Base-by-base conservation (phyloP, 441 rosid genomes). In the Iberis amara region DNA sequence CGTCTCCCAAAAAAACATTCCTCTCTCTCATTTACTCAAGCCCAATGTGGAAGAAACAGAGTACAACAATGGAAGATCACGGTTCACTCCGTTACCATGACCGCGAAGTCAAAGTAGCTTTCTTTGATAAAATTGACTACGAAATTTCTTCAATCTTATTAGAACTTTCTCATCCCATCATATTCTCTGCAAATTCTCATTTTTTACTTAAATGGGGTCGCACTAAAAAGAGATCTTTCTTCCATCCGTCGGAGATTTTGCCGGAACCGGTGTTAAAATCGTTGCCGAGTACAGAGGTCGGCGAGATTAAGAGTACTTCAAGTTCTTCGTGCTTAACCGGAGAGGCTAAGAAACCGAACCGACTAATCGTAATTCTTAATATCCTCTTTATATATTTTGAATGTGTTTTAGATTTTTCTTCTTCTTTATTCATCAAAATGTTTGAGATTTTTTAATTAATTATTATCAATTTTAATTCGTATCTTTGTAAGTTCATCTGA, bases 251-350 rank as follows among this genome's bases (percentile, higher is more conserved):
- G 30, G 10, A 21, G n/a, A 54, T 46, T 10, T 35, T 52, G 3
- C 27, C 47, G 39, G 48, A 30, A 3, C 67, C 67, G 48, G 49
- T 21, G 15, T 15, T 30, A 1, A 24, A 60, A 51, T 35, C 48
- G 0, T 30, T 18, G 39, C 38, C 55, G 38, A 4, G 8, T 12
- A 58, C 36, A 2, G 63, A 57, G 39, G 38, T 45, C 30, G 43
- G 6, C 39, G 68, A 54, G 47, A 30, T 31, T n/a, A 48, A 38
- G 11, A 54, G 55, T 23, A 57, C 51, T 28, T 64, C 63, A 4
- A 64, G 68, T 57, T 57, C 68, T 0, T 64, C 68, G 6, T 64
- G 58, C 45, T 57, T 57, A 37, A 49, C 68, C 63, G 63, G 68
- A 5, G 68, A 64, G 9, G 63, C 68, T 0, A 64, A 65, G 31